Evolutionary conservation across 805 yeast genomes (phyloP), one percentile per base, ranked within the genome.

Genomic region (Starmerella sirachaensis): DNA sequence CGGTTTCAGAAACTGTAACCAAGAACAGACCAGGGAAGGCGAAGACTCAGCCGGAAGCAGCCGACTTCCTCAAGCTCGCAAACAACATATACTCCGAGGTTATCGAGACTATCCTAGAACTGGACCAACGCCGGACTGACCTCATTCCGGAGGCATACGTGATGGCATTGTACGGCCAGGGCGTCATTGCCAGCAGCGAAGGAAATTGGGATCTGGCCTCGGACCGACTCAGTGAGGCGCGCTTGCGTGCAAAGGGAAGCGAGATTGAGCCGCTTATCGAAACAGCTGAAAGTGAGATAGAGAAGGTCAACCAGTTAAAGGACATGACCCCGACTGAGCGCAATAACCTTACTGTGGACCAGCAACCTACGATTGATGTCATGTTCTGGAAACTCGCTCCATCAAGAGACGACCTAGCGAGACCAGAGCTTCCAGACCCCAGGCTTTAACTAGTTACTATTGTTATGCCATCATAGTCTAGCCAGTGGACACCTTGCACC

Each of bases 101-200:
- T 32, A 38, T 42, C 29, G 41, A 28, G 37, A 45, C 46, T 22
- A 37, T 49, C 12, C 32, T 42, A 14, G 19, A 35, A 5, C 36
- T 48, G 16, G 37, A 44, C 33, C 42, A 37, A 25, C 39, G 52
- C 13, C 44, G 55, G 12, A 33, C 44, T 3, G 43, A 40, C 12
- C 35, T 48, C 27, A 59, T 78, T 10, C 68, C 71, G 22, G 83
- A 80, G 45, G 73, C 80, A 1, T 74, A 79, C 29, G 91, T 93
- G 0, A 64, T 86, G 54, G 74, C 94, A 0, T 74, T 84, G 0
- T 86, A 80, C 53, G 93, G 94, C 0, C 63, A 82, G 28, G 97
- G 95, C 2, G 93, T 85, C 5, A 67, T 83, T 9, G 67, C 71
- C 30, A 58, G 78, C n/a, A 82, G 81, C 49, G 53, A 64, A 31